Base-by-base conservation (phyloP, 371 early-diverging fungal genomes). In the Rhizopus stolonifer region DNA sequence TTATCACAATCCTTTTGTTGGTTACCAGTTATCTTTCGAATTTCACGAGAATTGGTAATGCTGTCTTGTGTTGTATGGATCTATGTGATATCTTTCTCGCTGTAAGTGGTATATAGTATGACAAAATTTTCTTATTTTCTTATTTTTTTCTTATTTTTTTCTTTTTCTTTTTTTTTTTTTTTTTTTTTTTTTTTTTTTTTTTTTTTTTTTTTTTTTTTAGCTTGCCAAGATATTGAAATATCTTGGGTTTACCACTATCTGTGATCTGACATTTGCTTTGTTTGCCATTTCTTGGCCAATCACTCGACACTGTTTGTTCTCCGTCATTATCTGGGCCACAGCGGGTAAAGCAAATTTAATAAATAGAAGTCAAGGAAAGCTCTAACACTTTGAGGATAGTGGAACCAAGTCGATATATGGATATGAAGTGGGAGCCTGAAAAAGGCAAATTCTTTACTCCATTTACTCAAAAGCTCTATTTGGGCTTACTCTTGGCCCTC, bases 51-150 rank as follows among this genome's bases (percentile, higher is more conserved):
- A 80, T 92, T 52, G 94, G 94, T 19, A 85, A 90, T 57, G 88
- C 83, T 4, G 83, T 92, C 15, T 77, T 92, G 42, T 84, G 86
- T 32, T 73, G 82, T 42, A 88, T 92, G 89, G 94, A 94, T 65
- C 71, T 90, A 49, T 78, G 89, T 17, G 94, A 94, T 56, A 83
- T 94, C 47, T 79, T 89, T 21, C 74, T 94, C 23, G 70, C 89
- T 10, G 74, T 75, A 66, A 73, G 81, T n/a, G n/a, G n/a, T n/a
- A n/a, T n/a, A n/a, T n/a, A n/a, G n/a, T n/a, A n/a, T n/a, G n/a
- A n/a, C n/a, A n/a, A n/a, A n/a, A n/a, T n/a, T n/a, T n/a, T n/a
- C n/a, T n/a, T n/a, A n/a, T n/a, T n/a, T n/a, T n/a, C n/a, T n/a
- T n/a, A n/a, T n/a, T n/a, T n/a, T n/a, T n/a, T n/a, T n/a, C n/a